These are phyloP conservation scores for Brettanomyces custersianus DNA, from an alignment of 805 yeast species.

Conservation along the genomic window DNA sequence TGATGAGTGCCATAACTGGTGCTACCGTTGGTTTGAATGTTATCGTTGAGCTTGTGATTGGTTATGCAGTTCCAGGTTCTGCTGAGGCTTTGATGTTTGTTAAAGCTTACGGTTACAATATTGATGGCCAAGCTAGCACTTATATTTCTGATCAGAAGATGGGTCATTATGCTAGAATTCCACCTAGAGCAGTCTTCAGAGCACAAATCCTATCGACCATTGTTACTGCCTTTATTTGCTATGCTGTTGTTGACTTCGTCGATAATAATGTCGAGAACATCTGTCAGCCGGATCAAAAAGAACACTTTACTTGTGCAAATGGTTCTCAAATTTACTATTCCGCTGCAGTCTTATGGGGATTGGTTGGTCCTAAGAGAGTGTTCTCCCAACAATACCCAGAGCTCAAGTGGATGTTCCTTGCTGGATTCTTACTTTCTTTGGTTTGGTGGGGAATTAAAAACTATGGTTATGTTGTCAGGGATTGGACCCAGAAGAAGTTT, in stretches of 20 bases:
- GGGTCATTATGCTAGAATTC: conserved; percentile 57
- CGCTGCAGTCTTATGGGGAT: conserved; percentile 59
- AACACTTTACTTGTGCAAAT: conserved; percentile 40
- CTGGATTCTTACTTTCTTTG: conserved; percentile 44
- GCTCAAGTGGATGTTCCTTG: conserved; percentile 47
- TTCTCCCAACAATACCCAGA: conserved; percentile 42
- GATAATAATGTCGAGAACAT: conserved; percentile 28
- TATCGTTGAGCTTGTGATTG: conserved; percentile 54
- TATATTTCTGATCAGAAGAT: conserved; percentile 49
- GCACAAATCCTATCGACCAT: conserved; percentile 38
- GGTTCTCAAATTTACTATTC: conserved; percentile 36
- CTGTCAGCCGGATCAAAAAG: conserved; percentile 34
- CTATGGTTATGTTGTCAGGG: conserved; percentile 1
- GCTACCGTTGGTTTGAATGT: conserved; percentile 51
- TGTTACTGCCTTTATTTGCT: conserved; percentile 34
- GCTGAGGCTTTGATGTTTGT: conserved; percentile 56
- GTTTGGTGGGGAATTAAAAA: conserved; percentile 29
- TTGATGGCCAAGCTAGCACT: conserved; percentile 43
- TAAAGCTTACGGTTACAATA: conserved; percentile 51
- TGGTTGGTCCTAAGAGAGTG: conserved; percentile 53
- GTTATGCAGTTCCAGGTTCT: conserved; percentile 54
- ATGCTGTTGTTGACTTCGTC: conserved; percentile 35
- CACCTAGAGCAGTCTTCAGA: conserved; percentile 51
- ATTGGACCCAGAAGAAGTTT: conserved; percentile 13
- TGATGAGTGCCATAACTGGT: conserved; percentile 57